Evolutionary conservation across 345 rosid species (phyloP), one percentile per base, ranked within the genome.

Genomic region (Psidium friedrichsthalianum): DNA sequence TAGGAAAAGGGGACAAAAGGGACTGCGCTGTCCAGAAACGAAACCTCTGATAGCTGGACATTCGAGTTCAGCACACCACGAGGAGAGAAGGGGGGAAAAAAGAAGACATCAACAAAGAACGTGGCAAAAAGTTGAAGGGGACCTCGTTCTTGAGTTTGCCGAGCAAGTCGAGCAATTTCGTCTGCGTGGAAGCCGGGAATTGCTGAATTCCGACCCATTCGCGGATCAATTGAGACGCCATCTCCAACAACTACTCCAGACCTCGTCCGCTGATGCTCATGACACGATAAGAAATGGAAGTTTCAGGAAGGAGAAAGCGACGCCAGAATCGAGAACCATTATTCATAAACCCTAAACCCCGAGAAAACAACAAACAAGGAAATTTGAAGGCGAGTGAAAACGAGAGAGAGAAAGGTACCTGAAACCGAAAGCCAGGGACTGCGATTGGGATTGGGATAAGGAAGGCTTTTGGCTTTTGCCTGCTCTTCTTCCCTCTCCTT

Each of bases 161-260:
- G 84, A 95, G 92, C 87, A 94, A 87, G 87, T 94, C 96, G 24
- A 93, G 92, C 88, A 95, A 90, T 87, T 91, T 92, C 85, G 89
- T 87, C 88, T 94, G 98, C 22, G 98, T 95, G 86, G 98, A 93
- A 40, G 93, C 54, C 27, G 98, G 98, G 90, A 95, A 95, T 89
- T 94, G 95, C 88, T 94, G 95, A 84, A 95, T 93, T 84, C 96
- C 95, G 3, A 82, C 74, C 98, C 98, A 95, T 86, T 95, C 98
- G 83, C 98, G 95, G 64, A 92, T 84, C 87, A 89, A 74, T 86
- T 88, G 94, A 83, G 92, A 78, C 25, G 92, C 92, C 90, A 90
- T 90, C 47, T 36, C 78, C 56, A 16, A 53, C 56, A 53, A 53
- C 14, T 51, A 51, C 52, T 51, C 52, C 52, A 51, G 52, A 18